These are phyloP conservation scores for Chaetomium olivaceum DNA, from an alignment of 2,329 filamentous ascomycete species.

Conservation along the genomic window DNA sequence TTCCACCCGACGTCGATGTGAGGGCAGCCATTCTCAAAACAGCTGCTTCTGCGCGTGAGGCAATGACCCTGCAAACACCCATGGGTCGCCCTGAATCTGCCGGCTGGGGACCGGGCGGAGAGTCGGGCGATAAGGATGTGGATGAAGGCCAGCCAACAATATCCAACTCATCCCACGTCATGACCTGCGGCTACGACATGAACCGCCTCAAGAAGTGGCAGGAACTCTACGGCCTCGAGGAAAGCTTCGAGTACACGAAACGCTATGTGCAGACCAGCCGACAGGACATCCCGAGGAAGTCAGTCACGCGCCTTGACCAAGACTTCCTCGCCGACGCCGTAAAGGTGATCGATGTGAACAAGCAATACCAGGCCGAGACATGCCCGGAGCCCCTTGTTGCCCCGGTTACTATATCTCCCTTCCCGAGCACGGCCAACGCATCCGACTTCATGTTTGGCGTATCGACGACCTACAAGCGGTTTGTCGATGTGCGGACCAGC, in stretches of 20 bases:
- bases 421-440: constrained; percentile 53
- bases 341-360: constrained; percentile 50
- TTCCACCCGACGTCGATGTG: constrained; percentile 47
- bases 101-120: constrained; percentile 12
- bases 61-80: constrained; percentile 35
- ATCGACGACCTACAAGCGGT: constrained; percentile 58
- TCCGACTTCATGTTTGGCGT: constrained; percentile 61
- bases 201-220: constrained; percentile 49
- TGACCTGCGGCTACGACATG: constrained; percentile 54
- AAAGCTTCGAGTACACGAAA: constrained; percentile 57
- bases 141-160: constrained; percentile 49
- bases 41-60: constrained; percentile 39
- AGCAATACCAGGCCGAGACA: constrained; percentile 43
- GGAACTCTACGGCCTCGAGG: constrained; percentile 49
- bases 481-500: constrained; percentile 52
- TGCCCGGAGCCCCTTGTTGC: constrained; percentile 54
- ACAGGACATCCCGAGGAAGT: constrained; percentile 51
- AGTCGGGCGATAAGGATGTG: constrained; percentile 11
- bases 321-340: constrained; percentile 50
- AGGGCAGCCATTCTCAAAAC: constrained; percentile 46
- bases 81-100: constrained; percentile 23
- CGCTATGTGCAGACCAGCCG: constrained; percentile 56
- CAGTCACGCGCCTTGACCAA: constrained; percentile 53
- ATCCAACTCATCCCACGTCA: constrained; percentile 38
- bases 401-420: constrained; percentile 52